A percentile compares a stretch with the other conserved stretches of the same genome.
Conservation (phyloP, 202 grass and related monocot genomes). For the Carex sylvatica region DNA sequence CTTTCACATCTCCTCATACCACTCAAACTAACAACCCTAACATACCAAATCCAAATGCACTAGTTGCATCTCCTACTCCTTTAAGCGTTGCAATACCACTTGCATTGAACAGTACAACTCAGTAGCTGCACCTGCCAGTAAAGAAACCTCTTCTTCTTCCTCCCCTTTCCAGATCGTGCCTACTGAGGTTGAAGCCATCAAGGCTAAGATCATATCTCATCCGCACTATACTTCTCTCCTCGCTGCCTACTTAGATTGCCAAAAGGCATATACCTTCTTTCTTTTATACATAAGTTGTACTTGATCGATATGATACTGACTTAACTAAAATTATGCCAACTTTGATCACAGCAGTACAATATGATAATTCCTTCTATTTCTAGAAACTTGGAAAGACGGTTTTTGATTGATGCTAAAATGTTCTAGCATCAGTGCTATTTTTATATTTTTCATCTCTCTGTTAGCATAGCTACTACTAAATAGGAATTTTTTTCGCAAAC, state of each 20-base stretch:
- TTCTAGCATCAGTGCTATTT: neutral
- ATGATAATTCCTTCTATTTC: neutral
- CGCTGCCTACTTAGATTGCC: conserved; percentile 92
- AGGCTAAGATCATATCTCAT: conserved; percentile 95
- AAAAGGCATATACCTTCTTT: conserved; percentile 54
- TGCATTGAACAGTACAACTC: conserved; percentile 44
- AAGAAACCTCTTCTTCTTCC: conserved; percentile 70
- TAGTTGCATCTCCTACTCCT: conserved; percentile 46
- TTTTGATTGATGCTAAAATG: conserved; percentile 1
- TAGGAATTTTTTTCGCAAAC: too few species aligned
- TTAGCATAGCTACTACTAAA: too few species aligned
- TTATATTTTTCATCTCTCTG: neutral
- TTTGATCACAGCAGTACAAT: neutral
- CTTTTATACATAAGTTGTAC: neutral
- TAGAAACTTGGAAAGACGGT: neutral
- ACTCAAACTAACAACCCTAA: conserved; percentile 32
- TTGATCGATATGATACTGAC: neutral
- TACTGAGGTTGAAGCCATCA: conserved; percentile 71
- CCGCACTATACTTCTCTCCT: conserved; percentile 90
- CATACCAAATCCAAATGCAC: conserved; percentile 37
- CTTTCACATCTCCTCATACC: conserved; percentile 32
- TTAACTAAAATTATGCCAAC: neutral
- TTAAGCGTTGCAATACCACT: conserved; percentile 37
- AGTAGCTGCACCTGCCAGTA: conserved; percentile 1
- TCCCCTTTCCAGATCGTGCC: conserved; percentile 23